phyloP scores from a whole-genome alignment of 306 rosid genomes.

The Trifolium fragiferum region DNA sequence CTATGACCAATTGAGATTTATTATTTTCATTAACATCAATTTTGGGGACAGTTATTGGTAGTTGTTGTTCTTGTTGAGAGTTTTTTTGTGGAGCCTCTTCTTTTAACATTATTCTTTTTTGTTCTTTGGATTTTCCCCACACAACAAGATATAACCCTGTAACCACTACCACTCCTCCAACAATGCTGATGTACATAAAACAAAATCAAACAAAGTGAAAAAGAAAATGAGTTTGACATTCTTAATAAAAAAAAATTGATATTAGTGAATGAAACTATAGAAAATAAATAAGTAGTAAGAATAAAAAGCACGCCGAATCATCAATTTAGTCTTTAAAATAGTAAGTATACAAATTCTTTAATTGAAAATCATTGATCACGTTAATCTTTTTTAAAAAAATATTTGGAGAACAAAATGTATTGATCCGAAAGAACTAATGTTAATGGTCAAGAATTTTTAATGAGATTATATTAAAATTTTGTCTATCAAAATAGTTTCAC shows the following conservation, averaged over 20 bases:
- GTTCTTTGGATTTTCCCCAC: constrained; percentile 52
- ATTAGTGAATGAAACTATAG: background rate
- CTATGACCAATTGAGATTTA: constrained; percentile 11
- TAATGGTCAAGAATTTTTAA: background rate
- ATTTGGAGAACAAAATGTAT: background rate
- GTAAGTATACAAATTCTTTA: too few species aligned
- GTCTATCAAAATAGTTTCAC: too few species aligned
- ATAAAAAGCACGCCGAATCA: background rate
- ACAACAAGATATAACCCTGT: constrained; percentile 48
- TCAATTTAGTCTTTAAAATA: background rate
- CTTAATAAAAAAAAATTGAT: background rate
- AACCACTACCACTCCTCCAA: constrained; percentile 48
- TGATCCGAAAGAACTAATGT: background rate
- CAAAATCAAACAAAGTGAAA: background rate
- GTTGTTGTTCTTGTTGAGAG: constrained; percentile 22
- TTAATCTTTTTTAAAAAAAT: background rate
- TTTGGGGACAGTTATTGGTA: constrained; percentile 41
- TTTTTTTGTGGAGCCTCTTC: constrained; percentile 27
- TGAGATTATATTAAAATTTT: too few species aligned
- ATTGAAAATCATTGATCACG: too few species aligned
- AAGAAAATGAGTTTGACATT: background rate
- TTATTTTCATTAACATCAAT: background rate
- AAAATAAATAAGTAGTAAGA: background rate
- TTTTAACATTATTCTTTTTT: background rate
- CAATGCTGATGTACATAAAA: constrained; percentile 30